phyloP scores from a whole-genome alignment of 805 yeast species.

The Grigorovia transvaalensis region DNA sequence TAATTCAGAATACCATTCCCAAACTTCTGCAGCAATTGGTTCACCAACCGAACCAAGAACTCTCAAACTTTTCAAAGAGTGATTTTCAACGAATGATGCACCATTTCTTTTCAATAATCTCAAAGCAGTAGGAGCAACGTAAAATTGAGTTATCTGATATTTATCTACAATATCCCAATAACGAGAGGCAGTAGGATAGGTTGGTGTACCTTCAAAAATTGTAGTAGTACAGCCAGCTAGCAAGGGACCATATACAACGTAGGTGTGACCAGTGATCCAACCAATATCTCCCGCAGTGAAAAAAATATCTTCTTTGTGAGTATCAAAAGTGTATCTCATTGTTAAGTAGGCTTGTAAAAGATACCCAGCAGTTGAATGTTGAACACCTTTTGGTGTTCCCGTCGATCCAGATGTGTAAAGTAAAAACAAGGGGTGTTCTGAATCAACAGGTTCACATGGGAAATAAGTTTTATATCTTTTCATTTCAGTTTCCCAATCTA shows the following conservation, averaged over 20 bases:
- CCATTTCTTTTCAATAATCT: constrained; percentile 71
- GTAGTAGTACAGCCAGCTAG: constrained; percentile 67
- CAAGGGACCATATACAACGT: constrained; percentile 74
- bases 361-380: constrained; percentile 74
- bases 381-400: constrained; percentile 82
- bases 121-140: constrained; percentile 78
- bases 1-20: constrained; percentile 76
- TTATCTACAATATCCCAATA: constrained; percentile 70
- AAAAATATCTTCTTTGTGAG: constrained; percentile 60
- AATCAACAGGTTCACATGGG: constrained; percentile 63
- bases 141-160: constrained; percentile 66
- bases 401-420: constrained; percentile 82
- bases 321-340: constrained; percentile 66
- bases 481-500: constrained; percentile 67
- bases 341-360: constrained; percentile 63
- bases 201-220: constrained; percentile 81
- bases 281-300: constrained; percentile 89
- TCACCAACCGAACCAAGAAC: constrained; percentile 78
- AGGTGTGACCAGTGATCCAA: constrained; percentile 86
- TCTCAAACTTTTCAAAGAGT: constrained; percentile 55
- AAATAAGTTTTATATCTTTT: constrained; percentile 54
- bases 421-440: constrained; percentile 77
- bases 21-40: constrained; percentile 75
- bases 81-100: constrained; percentile 46
- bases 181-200: constrained; percentile 70